Percentiles rank a stretch among this genome's conserved stretches.
Evolutionary conservation across 108 stramenopile genomes (phyloP).

Genomic region (Nitzschia putrida): DNA sequence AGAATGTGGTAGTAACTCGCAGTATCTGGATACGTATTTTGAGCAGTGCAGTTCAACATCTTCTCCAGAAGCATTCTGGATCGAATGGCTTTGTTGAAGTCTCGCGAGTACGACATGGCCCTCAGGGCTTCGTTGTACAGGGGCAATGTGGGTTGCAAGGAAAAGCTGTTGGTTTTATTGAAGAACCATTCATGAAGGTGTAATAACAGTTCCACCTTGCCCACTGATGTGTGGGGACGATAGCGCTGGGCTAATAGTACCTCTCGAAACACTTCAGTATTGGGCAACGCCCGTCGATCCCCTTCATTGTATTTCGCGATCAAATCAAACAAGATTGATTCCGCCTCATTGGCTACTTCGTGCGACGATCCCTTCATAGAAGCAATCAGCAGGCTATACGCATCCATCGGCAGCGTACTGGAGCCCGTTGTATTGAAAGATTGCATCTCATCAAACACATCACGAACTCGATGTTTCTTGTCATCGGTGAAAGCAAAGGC

Average conservation of each 20-base stretch:
- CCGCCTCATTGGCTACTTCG: conserved; percentile 35
- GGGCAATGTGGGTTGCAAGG: conserved; percentile 20
- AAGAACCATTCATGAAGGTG: conserved; percentile 39
- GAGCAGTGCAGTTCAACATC: no score
- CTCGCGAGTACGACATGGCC: conserved; percentile 45
- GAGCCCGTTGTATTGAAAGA: conserved; percentile 27
- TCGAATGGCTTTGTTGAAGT: conserved; percentile 53
- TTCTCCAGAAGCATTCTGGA: conserved; percentile 38
- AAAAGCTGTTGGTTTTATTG: conserved; percentile 23
- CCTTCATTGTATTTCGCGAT: conserved; percentile 47
- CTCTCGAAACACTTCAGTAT: conserved; percentile 41
- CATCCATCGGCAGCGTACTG: conserved; percentile 5
- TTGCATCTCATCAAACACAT: conserved; percentile 44
- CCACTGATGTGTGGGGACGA: conserved; percentile 5
- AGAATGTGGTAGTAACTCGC: background rate
- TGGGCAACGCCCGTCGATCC: conserved; percentile 54
- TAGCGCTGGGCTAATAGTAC: conserved; percentile 15
- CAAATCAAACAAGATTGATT: conserved; percentile 49
- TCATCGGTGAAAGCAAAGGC: conserved; percentile 16
- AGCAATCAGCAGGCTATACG: conserved; percentile 43
- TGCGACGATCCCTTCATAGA: conserved; percentile 8
- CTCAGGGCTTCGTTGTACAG: conserved; percentile 53
- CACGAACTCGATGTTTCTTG: conserved; percentile 16
- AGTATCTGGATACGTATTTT: no score
- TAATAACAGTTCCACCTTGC: conserved; percentile 45